A percentile compares a stretch with the other conserved stretches of the same genome.
These are phyloP conservation scores for Pythium chondricola DNA, from an alignment of 352 stramenopile species.

Conservation along the genomic window DNA sequence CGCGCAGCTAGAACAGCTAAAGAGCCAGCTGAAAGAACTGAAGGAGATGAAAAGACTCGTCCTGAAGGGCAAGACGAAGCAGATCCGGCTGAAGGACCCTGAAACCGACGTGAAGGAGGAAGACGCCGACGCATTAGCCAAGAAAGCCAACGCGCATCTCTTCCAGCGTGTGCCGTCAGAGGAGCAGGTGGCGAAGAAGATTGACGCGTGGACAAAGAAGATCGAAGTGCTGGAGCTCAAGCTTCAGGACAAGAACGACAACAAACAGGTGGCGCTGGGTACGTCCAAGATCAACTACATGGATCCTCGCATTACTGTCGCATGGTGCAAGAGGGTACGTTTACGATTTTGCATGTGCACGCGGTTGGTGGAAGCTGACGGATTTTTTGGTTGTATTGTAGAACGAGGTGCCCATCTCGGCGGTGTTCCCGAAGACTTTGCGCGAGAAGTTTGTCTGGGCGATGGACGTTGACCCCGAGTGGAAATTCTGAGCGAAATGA, in stretches of 20 bases:
- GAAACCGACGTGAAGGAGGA: conserved; percentile 73
- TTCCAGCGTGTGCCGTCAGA: conserved; percentile 89
- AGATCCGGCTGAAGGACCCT: conserved; percentile 88
- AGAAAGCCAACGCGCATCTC: conserved; percentile 93
- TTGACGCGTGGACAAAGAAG: conserved; percentile 94
- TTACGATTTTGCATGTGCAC: conserved; percentile 1
- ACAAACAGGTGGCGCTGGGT: conserved; percentile 98
- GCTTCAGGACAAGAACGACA: conserved; percentile 98
- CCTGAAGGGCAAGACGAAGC: conserved; percentile 83
- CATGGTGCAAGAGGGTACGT: conserved; percentile 98
- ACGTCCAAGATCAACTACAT: conserved; percentile 99
- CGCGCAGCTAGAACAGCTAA: conserved; percentile 89
- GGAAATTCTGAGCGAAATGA: conserved; percentile 95
- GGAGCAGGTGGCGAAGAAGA: conserved; percentile 93
- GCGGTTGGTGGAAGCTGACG: background rate
- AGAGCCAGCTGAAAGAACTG: conserved; percentile 93
- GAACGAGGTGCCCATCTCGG: conserved; percentile 96
- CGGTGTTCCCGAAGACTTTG: conserved; percentile 98
- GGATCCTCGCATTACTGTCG: conserved; percentile 99
- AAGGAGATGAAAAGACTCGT: conserved; percentile 89
- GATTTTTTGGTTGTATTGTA: conserved; percentile 15
- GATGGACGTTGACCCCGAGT: conserved; percentile 96
- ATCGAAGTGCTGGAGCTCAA: conserved; percentile 88
- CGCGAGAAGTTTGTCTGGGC: conserved; percentile 99
- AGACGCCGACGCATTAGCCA: conserved; percentile 73